Evolutionary conservation across 192 early-diverging fungal genomes (phyloP), one percentile per base, ranked within the genome.

Genomic region (Phycomyces blakesleeanus): DNA sequence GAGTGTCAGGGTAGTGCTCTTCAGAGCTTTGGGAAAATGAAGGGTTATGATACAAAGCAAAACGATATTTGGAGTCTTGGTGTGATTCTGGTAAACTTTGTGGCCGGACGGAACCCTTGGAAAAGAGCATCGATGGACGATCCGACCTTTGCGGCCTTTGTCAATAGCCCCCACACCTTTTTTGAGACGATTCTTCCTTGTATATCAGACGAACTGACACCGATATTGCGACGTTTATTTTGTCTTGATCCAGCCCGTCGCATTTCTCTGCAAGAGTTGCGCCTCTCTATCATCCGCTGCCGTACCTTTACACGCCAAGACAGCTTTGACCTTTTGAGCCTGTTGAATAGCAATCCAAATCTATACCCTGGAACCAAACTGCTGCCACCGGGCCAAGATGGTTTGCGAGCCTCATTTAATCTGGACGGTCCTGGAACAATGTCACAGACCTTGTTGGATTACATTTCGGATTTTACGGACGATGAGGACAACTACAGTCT

Each of bases 51-150:
- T 53, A 81, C 77, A 37, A 74, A 76, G 12, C 54, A 72, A 16
- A 83, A 81, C 24, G 96, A 98, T 68, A 80, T 98, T 71, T 98
- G 96, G 96, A 91, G 89, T 41, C 73, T 96, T 22, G 96, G 96
- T 20, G 91, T 98, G 4, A 96, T 97, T 55, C 82, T 94, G 18
- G 93, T 95, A 65, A 96, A 83, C 49, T 66, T 83, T 83, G 75
- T 87, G 69, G 70, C 83, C 85, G 66, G 95, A 79, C 71, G 96
- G 81, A 61, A 94, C 81, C 81, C 96, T 83, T 83, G 81, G 81
- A 83, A 81, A 42, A 77, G 77, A 61, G 72, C 96, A 81, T 69
- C 91, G 85, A 66, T 81, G 71, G 21, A 85, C 68, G 69, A 87
- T 72, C 71, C 70, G 67, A 78, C 78, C 51, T 81, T 86, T 79